A percentile compares a stretch with the other conserved stretches of the same genome.
phyloP scores from a whole-genome alignment of 495 filamentous ascomycete species.

The Neurospora hispaniola region DNA sequence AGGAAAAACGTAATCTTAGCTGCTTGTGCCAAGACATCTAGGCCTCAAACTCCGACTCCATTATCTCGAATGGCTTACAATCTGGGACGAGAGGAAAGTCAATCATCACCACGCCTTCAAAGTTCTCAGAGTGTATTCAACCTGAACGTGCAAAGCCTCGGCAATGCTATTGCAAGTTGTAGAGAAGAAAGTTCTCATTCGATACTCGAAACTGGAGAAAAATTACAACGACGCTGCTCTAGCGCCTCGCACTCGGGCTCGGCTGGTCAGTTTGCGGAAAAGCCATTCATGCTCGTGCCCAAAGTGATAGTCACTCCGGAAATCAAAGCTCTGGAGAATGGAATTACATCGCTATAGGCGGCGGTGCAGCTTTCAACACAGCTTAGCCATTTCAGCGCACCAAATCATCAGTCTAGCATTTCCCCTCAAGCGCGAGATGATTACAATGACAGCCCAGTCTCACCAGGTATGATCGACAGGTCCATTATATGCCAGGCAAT shows the following conservation, averaged over 20 bases:
- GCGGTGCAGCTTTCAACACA: slow-evolving; percentile 36
- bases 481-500: background rate
- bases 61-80: background rate
- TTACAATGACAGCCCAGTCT: background rate
- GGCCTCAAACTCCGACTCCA: background rate
- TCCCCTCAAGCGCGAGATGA: background rate
- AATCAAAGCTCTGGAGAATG: slow-evolving; percentile 31
- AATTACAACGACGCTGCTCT: background rate
- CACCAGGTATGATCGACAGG: background rate
- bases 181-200: background rate
- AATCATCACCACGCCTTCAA: background rate
- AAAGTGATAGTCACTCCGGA: slow-evolving; percentile 41
- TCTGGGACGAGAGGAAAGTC: background rate
- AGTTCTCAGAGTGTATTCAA: slow-evolving; percentile 10
- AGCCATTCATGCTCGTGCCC: slow-evolving; percentile 29
- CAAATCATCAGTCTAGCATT: background rate
- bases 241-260: background rate
- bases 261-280: background rate
- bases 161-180: background rate
- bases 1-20: background rate
- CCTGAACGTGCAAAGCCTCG: background rate
- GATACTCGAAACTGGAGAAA: background rate
- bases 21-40: background rate
- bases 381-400: slow-evolving; percentile 14
- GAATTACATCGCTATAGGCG: slow-evolving; percentile 29